Conservation (phyloP, 495 filamentous ascomycete genomes). For the Talaromyces wortmannii region DNA sequence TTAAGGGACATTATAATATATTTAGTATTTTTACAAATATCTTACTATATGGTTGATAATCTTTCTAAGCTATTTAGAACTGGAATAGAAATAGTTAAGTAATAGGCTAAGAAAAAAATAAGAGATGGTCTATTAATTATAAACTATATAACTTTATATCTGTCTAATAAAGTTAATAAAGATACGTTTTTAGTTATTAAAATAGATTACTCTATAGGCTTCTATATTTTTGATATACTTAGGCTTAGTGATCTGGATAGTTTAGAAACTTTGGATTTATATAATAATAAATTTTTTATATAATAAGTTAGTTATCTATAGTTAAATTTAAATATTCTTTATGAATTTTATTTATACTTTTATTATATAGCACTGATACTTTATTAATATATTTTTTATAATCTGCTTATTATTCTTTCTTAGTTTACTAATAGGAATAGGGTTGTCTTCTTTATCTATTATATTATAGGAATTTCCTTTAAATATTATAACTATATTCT, state of each 20-base stretch:
- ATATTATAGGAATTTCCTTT: background rate
- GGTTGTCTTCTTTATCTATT: background rate
- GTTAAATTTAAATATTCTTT: too few species aligned
- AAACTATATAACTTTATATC: background rate
- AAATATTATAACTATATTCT: background rate
- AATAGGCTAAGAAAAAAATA: background rate
- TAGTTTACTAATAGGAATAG: background rate
- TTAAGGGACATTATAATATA: background rate
- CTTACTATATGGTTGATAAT: background rate
- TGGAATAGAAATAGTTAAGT: background rate
- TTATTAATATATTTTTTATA: background rate
- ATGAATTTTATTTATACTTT: background rate
- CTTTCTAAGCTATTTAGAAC: background rate
- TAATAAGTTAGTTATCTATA: too few species aligned
- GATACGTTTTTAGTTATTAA: background rate
- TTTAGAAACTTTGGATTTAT: too few species aligned
- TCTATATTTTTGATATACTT: background rate
- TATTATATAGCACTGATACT: background rate
- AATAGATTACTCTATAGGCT: background rate
- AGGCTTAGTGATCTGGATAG: background rate
- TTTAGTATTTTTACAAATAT: background rate
- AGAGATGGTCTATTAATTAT: background rate
- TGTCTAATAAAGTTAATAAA: background rate
- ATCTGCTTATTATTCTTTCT: background rate
- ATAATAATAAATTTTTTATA: too few species aligned